These are phyloP conservation scores for Exophiala oligosperma DNA, from an alignment of 2,329 filamentous ascomycete genomes.

Conservation along the genomic window DNA sequence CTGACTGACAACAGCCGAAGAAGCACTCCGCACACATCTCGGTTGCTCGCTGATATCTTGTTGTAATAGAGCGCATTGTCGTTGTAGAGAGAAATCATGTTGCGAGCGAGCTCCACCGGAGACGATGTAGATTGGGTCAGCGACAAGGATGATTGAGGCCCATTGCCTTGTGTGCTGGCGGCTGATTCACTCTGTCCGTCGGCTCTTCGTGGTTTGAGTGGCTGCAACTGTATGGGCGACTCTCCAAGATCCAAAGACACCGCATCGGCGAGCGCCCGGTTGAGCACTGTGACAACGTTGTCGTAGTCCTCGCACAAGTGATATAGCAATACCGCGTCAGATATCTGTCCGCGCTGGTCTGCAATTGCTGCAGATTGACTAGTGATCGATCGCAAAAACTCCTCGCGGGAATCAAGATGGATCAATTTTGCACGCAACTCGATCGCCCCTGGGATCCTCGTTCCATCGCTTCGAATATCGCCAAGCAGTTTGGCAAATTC, in stretches of 20 bases:
- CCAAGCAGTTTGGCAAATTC: conserved; percentile 94
- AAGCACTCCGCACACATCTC: conserved; percentile 59
- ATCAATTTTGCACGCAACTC: conserved; percentile 83
- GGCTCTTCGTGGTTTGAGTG: conserved; percentile 68
- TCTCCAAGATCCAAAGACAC: conserved; percentile 84
- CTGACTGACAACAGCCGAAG: conserved; percentile 63
- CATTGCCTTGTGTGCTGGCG: conserved; percentile 38
- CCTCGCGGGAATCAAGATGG: conserved; percentile 72
- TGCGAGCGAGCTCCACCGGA: conserved; percentile 61
- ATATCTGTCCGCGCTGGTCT: conserved; percentile 83
- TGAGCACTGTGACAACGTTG: conserved; percentile 86
- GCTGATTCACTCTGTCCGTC: conserved; percentile 29
- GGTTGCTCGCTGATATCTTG: conserved; percentile 59
- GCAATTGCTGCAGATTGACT: conserved; percentile 88
- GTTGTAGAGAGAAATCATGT: conserved; percentile 64
- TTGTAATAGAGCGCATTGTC: conserved; percentile 60
- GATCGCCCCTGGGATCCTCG: conserved; percentile 80
- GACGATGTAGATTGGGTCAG: conserved; percentile 66
- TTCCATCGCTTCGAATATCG: conserved; percentile 83
- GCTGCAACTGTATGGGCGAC: conserved; percentile 73
- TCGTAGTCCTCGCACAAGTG: conserved; percentile 95
- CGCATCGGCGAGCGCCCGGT: conserved; percentile 84
- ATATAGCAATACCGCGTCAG: conserved; percentile 91
- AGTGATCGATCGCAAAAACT: conserved; percentile 90
- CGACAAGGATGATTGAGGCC: conserved; percentile 52